Conservation (phyloP, 108 stramenopile genomes). For the Fragilariopsis cylindrus region DNA sequence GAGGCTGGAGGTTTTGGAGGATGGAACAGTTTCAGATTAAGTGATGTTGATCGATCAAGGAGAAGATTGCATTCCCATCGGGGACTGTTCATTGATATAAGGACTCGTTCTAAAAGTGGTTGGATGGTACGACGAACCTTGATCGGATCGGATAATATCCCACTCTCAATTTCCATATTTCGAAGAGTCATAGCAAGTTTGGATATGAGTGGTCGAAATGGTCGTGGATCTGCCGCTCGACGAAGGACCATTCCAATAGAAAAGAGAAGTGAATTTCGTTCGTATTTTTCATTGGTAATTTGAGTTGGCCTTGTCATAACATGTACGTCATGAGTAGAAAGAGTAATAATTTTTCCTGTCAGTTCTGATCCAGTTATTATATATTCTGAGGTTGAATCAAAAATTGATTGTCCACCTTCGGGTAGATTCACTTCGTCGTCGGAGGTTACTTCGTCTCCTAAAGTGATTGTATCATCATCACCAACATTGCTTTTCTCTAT, state of each 20-base stretch:
- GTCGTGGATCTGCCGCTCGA: slow-evolving; percentile 68
- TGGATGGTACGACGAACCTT: slow-evolving; percentile 51
- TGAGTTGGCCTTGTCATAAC: slow-evolving; percentile 75
- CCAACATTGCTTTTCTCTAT: neutral
- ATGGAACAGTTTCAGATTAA: slow-evolving; percentile 74
- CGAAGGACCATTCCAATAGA: slow-evolving; percentile 79
- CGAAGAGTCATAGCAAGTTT: slow-evolving; percentile 69
- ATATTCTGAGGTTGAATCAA: slow-evolving; percentile 77
- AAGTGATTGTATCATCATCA: neutral
- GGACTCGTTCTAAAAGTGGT: slow-evolving; percentile 53
- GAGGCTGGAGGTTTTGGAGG: slow-evolving; percentile 67
- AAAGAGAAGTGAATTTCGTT: slow-evolving; percentile 79
- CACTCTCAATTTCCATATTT: slow-evolving; percentile 75
- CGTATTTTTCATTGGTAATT: slow-evolving; percentile 65
- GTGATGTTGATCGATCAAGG: slow-evolving; percentile 63
- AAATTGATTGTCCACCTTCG: slow-evolving; percentile 51
- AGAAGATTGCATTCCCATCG: slow-evolving; percentile 70
- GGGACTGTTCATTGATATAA: slow-evolving; percentile 71
- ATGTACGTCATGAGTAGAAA: slow-evolving; percentile 77
- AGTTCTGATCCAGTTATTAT: slow-evolving; percentile 85
- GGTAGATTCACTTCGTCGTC: slow-evolving; percentile 2
- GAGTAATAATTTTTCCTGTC: slow-evolving; percentile 72
- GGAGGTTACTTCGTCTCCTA: neutral
- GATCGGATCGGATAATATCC: slow-evolving; percentile 50
- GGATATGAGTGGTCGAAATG: slow-evolving; percentile 65